These are phyloP conservation scores for Cyberlindnera samutprakarnensis DNA, from an alignment of 805 yeast species.

Conservation along the genomic window DNA sequence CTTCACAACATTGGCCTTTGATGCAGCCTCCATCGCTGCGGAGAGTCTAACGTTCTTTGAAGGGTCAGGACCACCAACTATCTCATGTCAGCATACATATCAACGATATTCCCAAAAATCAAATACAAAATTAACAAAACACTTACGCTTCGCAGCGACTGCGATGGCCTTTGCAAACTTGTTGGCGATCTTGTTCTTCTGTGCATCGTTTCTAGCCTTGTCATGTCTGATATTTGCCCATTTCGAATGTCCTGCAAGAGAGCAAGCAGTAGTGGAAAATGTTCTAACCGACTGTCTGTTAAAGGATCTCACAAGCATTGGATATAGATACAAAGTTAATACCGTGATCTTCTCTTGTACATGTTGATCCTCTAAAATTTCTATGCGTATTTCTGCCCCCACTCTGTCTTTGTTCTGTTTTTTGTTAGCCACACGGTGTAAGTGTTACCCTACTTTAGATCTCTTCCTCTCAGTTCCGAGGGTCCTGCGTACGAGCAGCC, in stretches of 20 bases:
- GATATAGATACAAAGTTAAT: too few relatives aligned
- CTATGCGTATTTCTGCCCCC: too few relatives aligned
- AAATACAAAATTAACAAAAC: background rate
- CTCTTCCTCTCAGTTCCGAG: too few relatives aligned
- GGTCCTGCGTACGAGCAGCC: too few relatives aligned
- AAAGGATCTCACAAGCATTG: too few relatives aligned
- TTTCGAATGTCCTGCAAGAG: conserved; percentile 70
- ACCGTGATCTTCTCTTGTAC: too few relatives aligned
- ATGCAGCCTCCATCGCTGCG: conserved; percentile 73
- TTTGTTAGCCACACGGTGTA: too few relatives aligned
- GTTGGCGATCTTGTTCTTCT: conserved; percentile 59
- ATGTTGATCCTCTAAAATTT: too few relatives aligned
- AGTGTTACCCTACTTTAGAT: too few relatives aligned
- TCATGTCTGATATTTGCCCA: conserved; percentile 95
- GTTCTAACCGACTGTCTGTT: too few relatives aligned
- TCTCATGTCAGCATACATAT: background rate
- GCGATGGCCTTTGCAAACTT: conserved; percentile 68
- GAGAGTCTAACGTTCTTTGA: conserved; percentile 51
- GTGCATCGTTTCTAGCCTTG: conserved; percentile 87
- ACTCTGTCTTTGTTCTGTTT: too few relatives aligned
- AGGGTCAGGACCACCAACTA: conserved; percentile 61
- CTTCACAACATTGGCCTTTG: conserved; percentile 68
- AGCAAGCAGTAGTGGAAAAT: conserved; percentile 1
- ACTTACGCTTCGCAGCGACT: conserved; percentile 52
- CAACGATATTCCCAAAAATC: background rate